Percentiles rank a stretch among this genome's conserved stretches.
Evolutionary conservation across 352 stramenopile genomes (phyloP).

Genomic region (Thalassiosira allenii): DNA sequence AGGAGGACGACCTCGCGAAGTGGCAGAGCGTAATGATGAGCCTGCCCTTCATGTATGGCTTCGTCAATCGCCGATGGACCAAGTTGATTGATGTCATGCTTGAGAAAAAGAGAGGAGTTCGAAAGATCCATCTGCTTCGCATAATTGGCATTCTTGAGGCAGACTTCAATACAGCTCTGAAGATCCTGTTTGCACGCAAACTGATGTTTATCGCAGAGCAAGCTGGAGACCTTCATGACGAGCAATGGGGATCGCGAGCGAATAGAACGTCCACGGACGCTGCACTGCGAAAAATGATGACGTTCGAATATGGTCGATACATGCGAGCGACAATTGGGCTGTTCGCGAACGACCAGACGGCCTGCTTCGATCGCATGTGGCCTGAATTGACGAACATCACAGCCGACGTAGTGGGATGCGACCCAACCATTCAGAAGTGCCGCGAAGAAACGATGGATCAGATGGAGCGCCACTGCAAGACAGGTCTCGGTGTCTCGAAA

Average conservation of each 20-base stretch:
- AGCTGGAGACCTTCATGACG: not conserved
- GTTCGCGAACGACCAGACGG: not conserved
- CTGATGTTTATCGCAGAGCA: slow-evolving; percentile 5
- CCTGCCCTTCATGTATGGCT: slow-evolving; percentile 34
- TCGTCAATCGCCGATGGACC: slow-evolving; percentile 27
- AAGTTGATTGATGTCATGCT: slow-evolving; percentile 46
- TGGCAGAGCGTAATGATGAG: slow-evolving; percentile 28
- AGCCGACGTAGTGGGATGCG: not conserved
- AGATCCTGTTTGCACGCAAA: slow-evolving; percentile 17
- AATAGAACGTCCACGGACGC: not conserved
- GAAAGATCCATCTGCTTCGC: slow-evolving; percentile 43
- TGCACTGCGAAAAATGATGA: slow-evolving; percentile 8
- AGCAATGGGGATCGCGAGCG: slow-evolving; percentile 2
- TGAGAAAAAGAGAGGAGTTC: slow-evolving; percentile 44
- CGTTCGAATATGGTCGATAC: slow-evolving; percentile 22
- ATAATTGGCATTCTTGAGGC: slow-evolving; percentile 60
- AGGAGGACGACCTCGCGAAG: not conserved
- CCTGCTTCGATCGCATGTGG: slow-evolving; percentile 10
- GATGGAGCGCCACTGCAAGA: slow-evolving; percentile 3
- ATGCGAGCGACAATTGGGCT: slow-evolving; percentile 18
- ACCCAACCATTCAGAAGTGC: not conserved
- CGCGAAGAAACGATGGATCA: not conserved
- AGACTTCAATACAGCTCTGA: slow-evolving; percentile 44
- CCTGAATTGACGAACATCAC: not conserved
- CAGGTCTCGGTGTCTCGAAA: slow-evolving; percentile 19